Evolutionary conservation across 2,329 filamentous ascomycete genomes (phyloP), one percentile per base, ranked within the genome.

Genomic region (Paecilomyces formosus): DNA sequence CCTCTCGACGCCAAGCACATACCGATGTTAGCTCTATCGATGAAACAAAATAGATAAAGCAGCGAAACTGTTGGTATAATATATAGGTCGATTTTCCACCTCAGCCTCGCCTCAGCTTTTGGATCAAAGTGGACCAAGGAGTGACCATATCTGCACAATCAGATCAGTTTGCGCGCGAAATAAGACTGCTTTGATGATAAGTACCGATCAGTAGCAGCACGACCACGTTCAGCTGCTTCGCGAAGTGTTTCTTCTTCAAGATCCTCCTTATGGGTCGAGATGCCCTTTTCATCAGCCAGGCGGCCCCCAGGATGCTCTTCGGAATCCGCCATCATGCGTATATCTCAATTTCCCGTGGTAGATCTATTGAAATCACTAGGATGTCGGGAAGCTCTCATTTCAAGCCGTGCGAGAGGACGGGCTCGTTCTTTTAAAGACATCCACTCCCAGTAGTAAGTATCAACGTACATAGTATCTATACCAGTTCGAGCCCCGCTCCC

Each of bases 11-110:
- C 30, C 3, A 5, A 50, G 55, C 4, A 62, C 21, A 75, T 66
- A 86, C 86, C 87, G 39, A 90, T 87, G 61, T 89, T 90, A 24
- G 87, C 85, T n/a, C 87, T 80, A 65, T 89, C 87, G 62, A 89
- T 88, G 72, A 89, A 89, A 73, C 86, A 89, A 66, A 89, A 89
- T 0, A 89, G 78, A 65, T 89, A 90, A 3, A 90, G 74, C 0
- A 89, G 58, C 0, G 86, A 75, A 0, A 89, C 85, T 0, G 84
- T 88, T 0, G 88, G 87, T 0, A 89, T 77, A 52, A 88, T 82
- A 64, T 78, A 82, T 5, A 88, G 64, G 64, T 90, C 87, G 54
- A 89, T 85, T 70, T 89, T 89, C 65, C 74, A 72, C 7, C 85
- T 77, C 24, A 89, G 76, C 55, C 76, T 80, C 7, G 78, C 70